phyloP scores from a whole-genome alignment of 345 rosid genomes.

The Erucastrum elatum region DNA sequence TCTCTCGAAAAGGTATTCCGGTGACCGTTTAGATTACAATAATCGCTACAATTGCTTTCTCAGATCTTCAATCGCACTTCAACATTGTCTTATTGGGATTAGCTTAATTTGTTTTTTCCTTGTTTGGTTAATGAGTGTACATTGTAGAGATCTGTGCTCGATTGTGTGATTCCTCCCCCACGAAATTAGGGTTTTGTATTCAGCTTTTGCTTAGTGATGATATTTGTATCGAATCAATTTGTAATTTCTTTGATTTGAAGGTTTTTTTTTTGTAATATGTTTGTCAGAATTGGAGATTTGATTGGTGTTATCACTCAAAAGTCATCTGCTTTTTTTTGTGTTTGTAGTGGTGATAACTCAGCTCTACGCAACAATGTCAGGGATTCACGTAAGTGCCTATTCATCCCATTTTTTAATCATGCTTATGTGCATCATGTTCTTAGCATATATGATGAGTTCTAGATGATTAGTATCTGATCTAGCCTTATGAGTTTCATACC shows the following conservation, averaged over 20 bases:
- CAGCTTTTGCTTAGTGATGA: background rate
- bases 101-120: too few species aligned
- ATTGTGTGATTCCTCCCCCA: too few species aligned
- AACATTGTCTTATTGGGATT: background rate
- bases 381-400: conserved; percentile 33
- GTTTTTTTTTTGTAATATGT: too few species aligned
- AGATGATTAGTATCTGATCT: too few species aligned
- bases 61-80: background rate
- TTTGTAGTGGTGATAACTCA: background rate
- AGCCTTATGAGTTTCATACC: background rate
- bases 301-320: background rate
- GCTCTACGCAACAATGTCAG: conserved; percentile 30
- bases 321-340: background rate
- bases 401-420: background rate
- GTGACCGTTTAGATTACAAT: too few species aligned
- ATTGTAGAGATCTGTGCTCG: background rate
- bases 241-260: too few species aligned
- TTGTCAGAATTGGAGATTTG: background rate
- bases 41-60: background rate
- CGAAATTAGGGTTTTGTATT: background rate
- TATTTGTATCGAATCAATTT: too few species aligned
- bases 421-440: too few species aligned
- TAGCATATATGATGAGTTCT: background rate
- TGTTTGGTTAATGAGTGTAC: too few species aligned
- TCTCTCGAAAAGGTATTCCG: too few species aligned